A percentile compares a stretch with the other conserved stretches of the same genome.
Conservation (phyloP, 441 rosid genomes). For the Eruca vesicaria region DNA sequence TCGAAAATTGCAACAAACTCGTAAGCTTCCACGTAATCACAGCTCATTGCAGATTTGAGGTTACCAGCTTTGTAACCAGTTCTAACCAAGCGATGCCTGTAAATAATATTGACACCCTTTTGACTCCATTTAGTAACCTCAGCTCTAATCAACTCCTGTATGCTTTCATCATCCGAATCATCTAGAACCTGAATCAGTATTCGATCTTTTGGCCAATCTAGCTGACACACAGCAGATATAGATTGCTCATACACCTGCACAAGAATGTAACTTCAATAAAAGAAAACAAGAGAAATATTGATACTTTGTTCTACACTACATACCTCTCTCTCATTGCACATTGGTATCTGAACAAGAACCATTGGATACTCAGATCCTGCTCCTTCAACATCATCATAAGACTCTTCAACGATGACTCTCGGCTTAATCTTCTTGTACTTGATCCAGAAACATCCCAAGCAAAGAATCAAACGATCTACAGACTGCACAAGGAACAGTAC, state of each 20-base stretch:
- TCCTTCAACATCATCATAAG: conserved; percentile 43
- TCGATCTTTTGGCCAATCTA: conserved; percentile 82
- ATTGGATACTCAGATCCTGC: conserved; percentile 61
- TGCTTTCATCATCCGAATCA: conserved; percentile 75
- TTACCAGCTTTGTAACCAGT: conserved; percentile 95
- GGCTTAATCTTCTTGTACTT: conserved; percentile 75
- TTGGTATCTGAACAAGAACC: conserved; percentile 96
- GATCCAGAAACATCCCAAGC: conserved; percentile 84
- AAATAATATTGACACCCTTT: conserved; percentile 66
- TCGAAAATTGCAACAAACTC: conserved; percentile 92
- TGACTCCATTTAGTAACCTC: conserved; percentile 72
- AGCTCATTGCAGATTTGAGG: conserved; percentile 90
- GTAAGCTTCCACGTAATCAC: conserved; percentile 64
- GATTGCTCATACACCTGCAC: conserved; percentile 75
- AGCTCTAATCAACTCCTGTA: conserved; percentile 59
- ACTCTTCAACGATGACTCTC: conserved; percentile 47
- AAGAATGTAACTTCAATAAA: background rate
- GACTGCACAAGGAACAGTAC: conserved; percentile 78
- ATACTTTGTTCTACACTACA: conserved; percentile 26
- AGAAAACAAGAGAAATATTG: background rate
- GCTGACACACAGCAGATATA: conserved; percentile 77
- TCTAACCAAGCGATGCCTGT: conserved; percentile 69
- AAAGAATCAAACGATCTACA: conserved; percentile 66
- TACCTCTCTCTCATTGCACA: conserved; percentile 96
- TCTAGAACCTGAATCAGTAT: conserved; percentile 80